These are phyloP conservation scores for Phytophthora litchii DNA, from an alignment of 352 stramenopile genomes.

Conservation along the genomic window DNA sequence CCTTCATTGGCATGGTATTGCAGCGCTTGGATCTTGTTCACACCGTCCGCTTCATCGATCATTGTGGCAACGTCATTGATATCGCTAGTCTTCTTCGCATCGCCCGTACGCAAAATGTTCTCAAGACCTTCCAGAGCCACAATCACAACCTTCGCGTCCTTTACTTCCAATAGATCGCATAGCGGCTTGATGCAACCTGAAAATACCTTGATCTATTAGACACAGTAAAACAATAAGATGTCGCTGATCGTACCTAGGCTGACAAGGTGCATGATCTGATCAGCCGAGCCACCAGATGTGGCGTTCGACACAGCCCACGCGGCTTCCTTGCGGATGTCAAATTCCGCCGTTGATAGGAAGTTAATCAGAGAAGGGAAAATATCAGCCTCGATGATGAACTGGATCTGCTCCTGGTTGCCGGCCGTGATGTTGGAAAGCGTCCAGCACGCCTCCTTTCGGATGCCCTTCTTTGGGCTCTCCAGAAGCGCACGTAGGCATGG, in stretches of 20 bases:
- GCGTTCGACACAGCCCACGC: conserved; percentile 99
- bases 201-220: conserved; percentile 15
- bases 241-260: conserved; percentile 72
- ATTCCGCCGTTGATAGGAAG: conserved; percentile 96
- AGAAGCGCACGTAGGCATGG: conserved; percentile 96
- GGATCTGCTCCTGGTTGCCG: conserved; percentile 99
- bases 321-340: conserved; percentile 99
- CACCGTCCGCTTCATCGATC: conserved; percentile 96
- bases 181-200: conserved; percentile 95
- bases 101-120: conserved; percentile 97
- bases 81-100: conserved; percentile 67
- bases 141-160: conserved; percentile 98
- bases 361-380: conserved; percentile 98
- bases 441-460: conserved; percentile 99
- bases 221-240: conserved; percentile 2
- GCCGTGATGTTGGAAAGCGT: conserved; percentile 99
- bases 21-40: conserved; percentile 98
- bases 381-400: conserved; percentile 97
- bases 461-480: conserved; percentile 96
- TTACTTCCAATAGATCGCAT: conserved; percentile 96
- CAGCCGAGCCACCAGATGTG: conserved; percentile 92
- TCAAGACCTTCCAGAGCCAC: conserved; percentile 98
- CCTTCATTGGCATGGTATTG: conserved; percentile 98
- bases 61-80: conserved; percentile 96
- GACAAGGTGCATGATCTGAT: conserved; percentile 98